Base-by-base conservation (phyloP, 2,329 filamentous ascomycete genomes). In the Sporothrix inflata region DNA sequence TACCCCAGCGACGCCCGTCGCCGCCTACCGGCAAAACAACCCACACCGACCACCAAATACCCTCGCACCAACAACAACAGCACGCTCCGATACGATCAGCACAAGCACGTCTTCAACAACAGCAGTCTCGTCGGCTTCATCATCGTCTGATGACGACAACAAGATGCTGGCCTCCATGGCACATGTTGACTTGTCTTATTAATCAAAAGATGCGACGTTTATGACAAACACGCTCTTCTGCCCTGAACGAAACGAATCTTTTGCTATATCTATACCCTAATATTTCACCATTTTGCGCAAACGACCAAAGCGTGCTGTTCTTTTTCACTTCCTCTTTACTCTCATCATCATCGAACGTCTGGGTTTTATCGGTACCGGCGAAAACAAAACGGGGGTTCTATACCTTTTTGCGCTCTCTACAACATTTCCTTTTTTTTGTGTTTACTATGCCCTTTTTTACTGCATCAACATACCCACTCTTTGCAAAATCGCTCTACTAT, bases 121-220 rank as follows among this genome's bases (percentile, higher is more conserved):
- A 27, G 68, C 71, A 12, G 69, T 69, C 14, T 72, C 71, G 21
- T 68, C 73, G 2, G 55, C 73, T 4, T 70, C 73, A 24, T 60
- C 76, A 7, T 63, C 75, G 9, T 63, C 73, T 0, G 61, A 60
- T 4, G 65, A 49, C 4, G 73, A 75, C 47, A 72, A 51, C 72
- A 77, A 76, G 70, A 71, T 74, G 30, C 21, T 77, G 40, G 68
- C 76, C 12, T 68, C 75, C 16, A 75, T 77, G 75, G 75, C 73
- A 12, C 73, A 74, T 65, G 75, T 77, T 16, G 76, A 77, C 40
- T 60, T 77, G 24, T 73, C 74, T 9, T 77, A 77, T 60, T 77
- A 68, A 73, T 40, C 14, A 51, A 38, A 38, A 30, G 12, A 55
- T 38, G 6, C 47, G 9, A 12, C 6, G 19, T 16, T n/a, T 16